These are phyloP conservation scores for Alternaria atra DNA, from an alignment of 2,329 filamentous ascomycete species.

Conservation along the genomic window DNA sequence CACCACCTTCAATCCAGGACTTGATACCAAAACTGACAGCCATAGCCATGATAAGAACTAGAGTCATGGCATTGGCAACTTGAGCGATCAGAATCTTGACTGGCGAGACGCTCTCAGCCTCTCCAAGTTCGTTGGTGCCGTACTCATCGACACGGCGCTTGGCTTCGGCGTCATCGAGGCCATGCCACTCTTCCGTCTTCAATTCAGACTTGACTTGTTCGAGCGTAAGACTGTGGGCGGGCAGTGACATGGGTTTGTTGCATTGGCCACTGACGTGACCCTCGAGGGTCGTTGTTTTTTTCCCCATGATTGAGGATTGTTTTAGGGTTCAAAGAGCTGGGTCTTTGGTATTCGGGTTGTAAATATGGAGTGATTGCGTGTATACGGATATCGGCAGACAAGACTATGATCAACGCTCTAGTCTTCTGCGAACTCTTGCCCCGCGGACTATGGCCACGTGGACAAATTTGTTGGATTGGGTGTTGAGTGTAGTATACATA, in stretches of 20 bases:
- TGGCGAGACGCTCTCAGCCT: constrained; percentile 72
- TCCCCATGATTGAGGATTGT: constrained; percentile 28
- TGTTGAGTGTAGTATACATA: constrained; percentile 33
- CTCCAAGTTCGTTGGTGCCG: constrained; percentile 75
- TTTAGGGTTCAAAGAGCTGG: neutral
- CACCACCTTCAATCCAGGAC: constrained; percentile 60
- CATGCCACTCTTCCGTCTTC: constrained; percentile 70
- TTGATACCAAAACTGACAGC: constrained; percentile 58
- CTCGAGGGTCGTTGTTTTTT: constrained; percentile 27
- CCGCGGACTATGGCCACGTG: constrained; percentile 25
- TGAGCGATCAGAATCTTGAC: constrained; percentile 78
- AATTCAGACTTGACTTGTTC: constrained; percentile 64
- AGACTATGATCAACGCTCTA: constrained; percentile 14
- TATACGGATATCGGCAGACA: constrained; percentile 1
- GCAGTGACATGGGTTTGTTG: constrained; percentile 64
- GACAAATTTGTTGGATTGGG: constrained; percentile 30
- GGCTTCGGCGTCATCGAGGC: constrained; percentile 69
- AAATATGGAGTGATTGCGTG: neutral
- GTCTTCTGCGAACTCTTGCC: constrained; percentile 32
- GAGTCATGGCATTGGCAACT: constrained; percentile 79
- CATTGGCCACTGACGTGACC: constrained; percentile 52
- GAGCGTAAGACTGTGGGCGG: constrained; percentile 68
- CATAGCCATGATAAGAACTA: constrained; percentile 65
- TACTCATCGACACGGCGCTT: constrained; percentile 66
- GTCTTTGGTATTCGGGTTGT: neutral